These are phyloP conservation scores for Pseudogymnoascus sp. DNA, from an alignment of 2,329 filamentous ascomycete species.

Conservation along the genomic window DNA sequence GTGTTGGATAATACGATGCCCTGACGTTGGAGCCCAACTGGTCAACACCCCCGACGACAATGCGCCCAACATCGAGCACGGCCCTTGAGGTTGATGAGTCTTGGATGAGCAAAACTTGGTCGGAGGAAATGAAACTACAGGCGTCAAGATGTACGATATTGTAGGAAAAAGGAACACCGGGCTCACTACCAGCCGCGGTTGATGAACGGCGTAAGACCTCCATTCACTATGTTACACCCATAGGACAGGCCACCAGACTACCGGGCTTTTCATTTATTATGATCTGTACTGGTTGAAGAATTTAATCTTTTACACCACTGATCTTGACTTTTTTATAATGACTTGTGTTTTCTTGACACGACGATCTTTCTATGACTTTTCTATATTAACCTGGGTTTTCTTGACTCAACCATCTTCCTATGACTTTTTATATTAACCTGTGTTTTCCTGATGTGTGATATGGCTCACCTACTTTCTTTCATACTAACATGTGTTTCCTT, in stretches of 20 bases:
- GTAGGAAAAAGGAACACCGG: not conserved
- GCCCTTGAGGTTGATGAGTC: not conserved
- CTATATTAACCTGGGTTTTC: too few relatives aligned
- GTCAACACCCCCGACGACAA: not conserved
- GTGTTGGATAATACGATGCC: not conserved
- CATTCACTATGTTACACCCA: slow-evolving; percentile 3
- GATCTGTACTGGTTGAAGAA: not conserved
- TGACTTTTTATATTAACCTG: not conserved
- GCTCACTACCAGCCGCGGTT: not conserved
- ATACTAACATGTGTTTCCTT: not conserved
- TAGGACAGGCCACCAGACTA: not conserved
- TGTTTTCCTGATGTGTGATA: not conserved
- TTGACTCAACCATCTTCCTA: too few relatives aligned
- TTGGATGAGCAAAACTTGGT: not conserved
- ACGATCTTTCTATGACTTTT: too few relatives aligned
- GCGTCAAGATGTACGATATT: slow-evolving; percentile 4
- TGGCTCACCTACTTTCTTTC: not conserved
- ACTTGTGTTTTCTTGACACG: too few relatives aligned
- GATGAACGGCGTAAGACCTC: not conserved
- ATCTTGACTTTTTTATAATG: not conserved
- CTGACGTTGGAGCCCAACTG: not conserved
- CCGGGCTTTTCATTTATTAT: not conserved
- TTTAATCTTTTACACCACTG: not conserved
- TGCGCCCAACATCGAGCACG: not conserved
- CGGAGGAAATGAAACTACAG: not conserved